Evolutionary conservation across 257 asterid genomes (phyloP), one percentile per base, ranked within the genome.

Genomic region (Lantana camara): DNA sequence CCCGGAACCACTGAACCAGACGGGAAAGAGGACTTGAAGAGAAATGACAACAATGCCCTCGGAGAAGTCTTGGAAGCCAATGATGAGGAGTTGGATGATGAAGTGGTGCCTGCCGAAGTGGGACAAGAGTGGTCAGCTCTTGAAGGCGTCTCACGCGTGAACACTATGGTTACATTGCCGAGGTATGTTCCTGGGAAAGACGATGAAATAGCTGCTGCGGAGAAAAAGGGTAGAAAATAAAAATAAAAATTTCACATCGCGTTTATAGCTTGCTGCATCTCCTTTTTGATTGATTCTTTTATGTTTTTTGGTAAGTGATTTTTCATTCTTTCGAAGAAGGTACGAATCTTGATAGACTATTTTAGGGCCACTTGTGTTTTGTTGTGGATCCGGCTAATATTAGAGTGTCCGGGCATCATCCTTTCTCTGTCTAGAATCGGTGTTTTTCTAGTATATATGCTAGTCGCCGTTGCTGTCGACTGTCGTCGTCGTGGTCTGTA

Each of bases 81-180:
- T 4, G 87, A 63, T 34, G 94, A 79, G 12, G 71, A 38, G 42
- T 56, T 54, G 29, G 93, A 81, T 32, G 71, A 64, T 15, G 90
- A 80, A n/a, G 60, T 37, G 17, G 34, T 58, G 62, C 49, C 19
- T 7, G n/a, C 9, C 2, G 90, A 69, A 64, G 41, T 51, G 21
- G 90, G 87, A 22, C 75, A 48, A 7, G 86, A 85, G 55, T 90
- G 96, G 92, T 81, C 89, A 11, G 91, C 91, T 15, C 86, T 87
- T 1, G 85, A 87, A 80, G 96, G 91, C 45, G 97, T 85, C 37
- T 72, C 96, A 10, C 91, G 92, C 3, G 83, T 80, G 29, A 80
- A 90, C 83, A 87, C 97, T 0, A 68, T 90, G 54, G 12, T 90
- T 71, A 83, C 78, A 30, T 73, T 86, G 83, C 97, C 95, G 9